Conservation (phyloP, 352 stramenopile genomes). For the Phytophthora lateralis region DNA sequence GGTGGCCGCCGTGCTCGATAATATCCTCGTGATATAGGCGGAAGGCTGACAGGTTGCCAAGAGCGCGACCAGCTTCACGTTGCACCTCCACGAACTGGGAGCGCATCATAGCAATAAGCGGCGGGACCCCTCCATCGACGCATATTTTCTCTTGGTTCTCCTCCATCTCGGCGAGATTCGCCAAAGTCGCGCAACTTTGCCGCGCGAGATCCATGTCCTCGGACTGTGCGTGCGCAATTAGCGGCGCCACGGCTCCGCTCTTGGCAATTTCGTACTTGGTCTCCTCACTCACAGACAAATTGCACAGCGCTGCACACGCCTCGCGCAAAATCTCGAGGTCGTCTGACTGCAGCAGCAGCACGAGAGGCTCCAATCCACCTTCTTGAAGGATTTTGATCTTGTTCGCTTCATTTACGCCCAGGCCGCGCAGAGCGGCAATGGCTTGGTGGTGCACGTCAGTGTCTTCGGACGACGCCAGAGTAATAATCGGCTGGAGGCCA, state of each 20-base stretch:
- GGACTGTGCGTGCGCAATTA: slow-evolving; percentile 92
- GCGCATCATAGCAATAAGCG: slow-evolving; percentile 94
- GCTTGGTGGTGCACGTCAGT: slow-evolving; percentile 95
- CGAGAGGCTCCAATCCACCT: slow-evolving; percentile 94
- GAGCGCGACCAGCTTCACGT: slow-evolving; percentile 87
- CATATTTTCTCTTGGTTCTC: slow-evolving; percentile 96
- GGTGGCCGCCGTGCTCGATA: slow-evolving; percentile 91
- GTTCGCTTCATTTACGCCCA: slow-evolving; percentile 91
- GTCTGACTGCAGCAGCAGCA: slow-evolving; percentile 87
- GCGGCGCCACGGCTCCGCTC: slow-evolving; percentile 87
- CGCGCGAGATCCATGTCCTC: slow-evolving; percentile 93
- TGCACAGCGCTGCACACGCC: slow-evolving; percentile 93
- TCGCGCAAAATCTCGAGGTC: slow-evolving; percentile 95
- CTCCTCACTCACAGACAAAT: slow-evolving; percentile 95
- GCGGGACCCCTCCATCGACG: slow-evolving; percentile 89
- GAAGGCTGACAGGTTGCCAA: slow-evolving; percentile 94
- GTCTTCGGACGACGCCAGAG: slow-evolving; percentile 90
- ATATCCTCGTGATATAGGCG: slow-evolving; percentile 92
- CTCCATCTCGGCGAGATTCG: slow-evolving; percentile 94
- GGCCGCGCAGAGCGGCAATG: slow-evolving; percentile 92
- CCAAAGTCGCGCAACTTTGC: slow-evolving; percentile 92
- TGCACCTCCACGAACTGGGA: slow-evolving; percentile 96
- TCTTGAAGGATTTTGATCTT: slow-evolving; percentile 98
- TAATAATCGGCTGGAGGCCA: slow-evolving; percentile 95
- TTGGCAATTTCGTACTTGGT: slow-evolving; percentile 98